These are phyloP conservation scores for Cryptosporidium xiaoi DNA, from an alignment of 169 alveolate genomes.

Conservation along the genomic window DNA sequence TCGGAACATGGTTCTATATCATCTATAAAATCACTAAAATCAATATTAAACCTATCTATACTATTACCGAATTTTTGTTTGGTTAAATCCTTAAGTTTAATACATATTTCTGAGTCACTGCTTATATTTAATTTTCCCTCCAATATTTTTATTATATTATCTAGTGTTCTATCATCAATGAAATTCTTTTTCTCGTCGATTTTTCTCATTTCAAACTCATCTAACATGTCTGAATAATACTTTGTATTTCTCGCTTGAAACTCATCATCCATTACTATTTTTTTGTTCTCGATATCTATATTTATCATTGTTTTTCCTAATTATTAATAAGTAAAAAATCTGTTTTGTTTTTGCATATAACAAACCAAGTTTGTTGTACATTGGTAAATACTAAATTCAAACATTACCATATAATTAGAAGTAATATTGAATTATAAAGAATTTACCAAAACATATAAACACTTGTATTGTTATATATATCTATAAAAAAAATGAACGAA, in stretches of 20 bases:
- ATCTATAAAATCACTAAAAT: not conserved
- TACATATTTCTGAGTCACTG: not conserved
- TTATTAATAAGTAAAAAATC: not conserved
- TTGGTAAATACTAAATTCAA: no score
- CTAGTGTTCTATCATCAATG: not conserved
- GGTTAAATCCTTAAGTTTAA: not conserved
- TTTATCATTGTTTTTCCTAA: conserved; percentile 70
- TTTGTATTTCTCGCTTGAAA: conserved; percentile 2
- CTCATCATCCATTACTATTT: conserved; percentile 54
- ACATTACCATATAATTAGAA: no score
- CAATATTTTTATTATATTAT: conserved; percentile 12
- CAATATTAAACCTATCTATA: not conserved
- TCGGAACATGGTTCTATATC: not conserved
- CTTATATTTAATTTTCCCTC: conserved; percentile 3
- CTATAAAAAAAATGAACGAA: no score
- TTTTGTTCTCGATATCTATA: conserved; percentile 27
- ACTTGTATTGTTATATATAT: no score
- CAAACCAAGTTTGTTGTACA: no score
- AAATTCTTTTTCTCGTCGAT: not conserved
- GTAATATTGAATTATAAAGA: no score
- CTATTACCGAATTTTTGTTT: not conserved
- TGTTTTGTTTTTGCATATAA: not conserved
- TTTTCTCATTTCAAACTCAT: conserved; percentile 43
- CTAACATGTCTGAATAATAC: conserved; percentile 30
- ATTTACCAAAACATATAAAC: no score